Conservation (phyloP, 306 rosid species). For the Castanopsis chinensis region DNA sequence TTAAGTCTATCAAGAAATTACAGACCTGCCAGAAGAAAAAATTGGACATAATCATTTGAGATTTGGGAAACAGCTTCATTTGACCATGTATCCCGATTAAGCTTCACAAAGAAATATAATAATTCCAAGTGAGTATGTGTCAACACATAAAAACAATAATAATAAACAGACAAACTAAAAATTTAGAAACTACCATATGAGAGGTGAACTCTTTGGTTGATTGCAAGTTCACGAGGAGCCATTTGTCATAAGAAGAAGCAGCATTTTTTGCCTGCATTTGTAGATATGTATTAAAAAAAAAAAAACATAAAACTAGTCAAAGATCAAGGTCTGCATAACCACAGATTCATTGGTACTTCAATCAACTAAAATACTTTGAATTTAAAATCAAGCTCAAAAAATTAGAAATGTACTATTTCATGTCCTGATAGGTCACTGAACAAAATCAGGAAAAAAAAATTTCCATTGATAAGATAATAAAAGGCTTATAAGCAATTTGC, state of each 20-base stretch:
- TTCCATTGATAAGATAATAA: background rate
- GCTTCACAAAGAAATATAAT: conserved; percentile 53
- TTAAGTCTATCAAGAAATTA: conserved; percentile 20
- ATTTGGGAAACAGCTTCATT: conserved; percentile 98
- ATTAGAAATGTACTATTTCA: background rate
- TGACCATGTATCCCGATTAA: conserved; percentile 97
- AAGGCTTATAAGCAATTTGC: background rate
- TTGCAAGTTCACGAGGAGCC: conserved; percentile 94
- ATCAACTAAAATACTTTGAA: background rate
- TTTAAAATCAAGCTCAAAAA: background rate
- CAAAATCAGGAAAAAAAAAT: background rate
- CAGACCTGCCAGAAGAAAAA: conserved; percentile 98
- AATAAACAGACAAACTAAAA: background rate
- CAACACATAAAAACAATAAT: background rate
- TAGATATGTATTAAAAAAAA: background rate
- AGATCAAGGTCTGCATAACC: background rate
- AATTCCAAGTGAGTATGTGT: conserved; percentile 13
- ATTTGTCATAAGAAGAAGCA: conserved; percentile 72
- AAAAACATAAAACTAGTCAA: background rate
- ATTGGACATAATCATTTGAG: conserved; percentile 80
- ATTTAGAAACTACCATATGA: conserved; percentile 66
- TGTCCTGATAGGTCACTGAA: background rate
- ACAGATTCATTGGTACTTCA: background rate
- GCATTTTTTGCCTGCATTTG: conserved; percentile 76
- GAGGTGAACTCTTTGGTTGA: conserved; percentile 94